Evolutionary conservation across 148 eudicot species (phyloP).

Genomic region (Agrostemma githago): DNA sequence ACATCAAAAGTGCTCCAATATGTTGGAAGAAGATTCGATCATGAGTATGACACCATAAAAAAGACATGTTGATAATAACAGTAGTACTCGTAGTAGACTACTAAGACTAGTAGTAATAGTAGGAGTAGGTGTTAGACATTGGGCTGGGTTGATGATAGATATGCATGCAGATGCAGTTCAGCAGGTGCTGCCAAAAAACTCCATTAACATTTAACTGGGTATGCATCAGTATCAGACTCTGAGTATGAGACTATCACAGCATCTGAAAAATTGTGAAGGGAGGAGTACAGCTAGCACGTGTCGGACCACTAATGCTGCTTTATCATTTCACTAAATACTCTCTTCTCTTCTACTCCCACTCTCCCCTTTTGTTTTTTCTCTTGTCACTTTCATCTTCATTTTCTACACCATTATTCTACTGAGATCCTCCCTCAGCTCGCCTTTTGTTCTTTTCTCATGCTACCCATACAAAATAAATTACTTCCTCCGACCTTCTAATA

Average conservation of each 20-base stretch:
- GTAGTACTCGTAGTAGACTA: not conserved
- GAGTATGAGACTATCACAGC: not conserved
- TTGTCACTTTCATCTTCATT: not conserved
- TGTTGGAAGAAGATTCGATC: too few species aligned
- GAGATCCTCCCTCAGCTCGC: not conserved
- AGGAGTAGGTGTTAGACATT: not conserved
- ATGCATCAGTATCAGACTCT: too few species aligned
- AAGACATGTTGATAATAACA: not conserved
- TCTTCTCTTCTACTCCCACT: not conserved
- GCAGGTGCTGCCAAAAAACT: not conserved
- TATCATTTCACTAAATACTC: not conserved
- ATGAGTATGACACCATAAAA: not conserved
- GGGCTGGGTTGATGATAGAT: not conserved
- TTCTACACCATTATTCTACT: not conserved
- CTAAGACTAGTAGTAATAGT: too few species aligned
- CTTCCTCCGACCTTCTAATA: too few species aligned
- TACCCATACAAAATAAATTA: too few species aligned
- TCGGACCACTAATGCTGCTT: constrained; percentile 1
- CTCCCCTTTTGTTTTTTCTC: not conserved
- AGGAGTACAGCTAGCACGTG: constrained; percentile 4
- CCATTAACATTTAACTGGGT: not conserved
- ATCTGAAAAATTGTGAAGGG: not conserved
- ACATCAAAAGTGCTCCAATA: too few species aligned
- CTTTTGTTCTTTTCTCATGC: not conserved
- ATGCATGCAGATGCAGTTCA: too few species aligned